Base-by-base conservation (phyloP, 1,284 basidiomycete species). In the Tilletia horrida region DNA sequence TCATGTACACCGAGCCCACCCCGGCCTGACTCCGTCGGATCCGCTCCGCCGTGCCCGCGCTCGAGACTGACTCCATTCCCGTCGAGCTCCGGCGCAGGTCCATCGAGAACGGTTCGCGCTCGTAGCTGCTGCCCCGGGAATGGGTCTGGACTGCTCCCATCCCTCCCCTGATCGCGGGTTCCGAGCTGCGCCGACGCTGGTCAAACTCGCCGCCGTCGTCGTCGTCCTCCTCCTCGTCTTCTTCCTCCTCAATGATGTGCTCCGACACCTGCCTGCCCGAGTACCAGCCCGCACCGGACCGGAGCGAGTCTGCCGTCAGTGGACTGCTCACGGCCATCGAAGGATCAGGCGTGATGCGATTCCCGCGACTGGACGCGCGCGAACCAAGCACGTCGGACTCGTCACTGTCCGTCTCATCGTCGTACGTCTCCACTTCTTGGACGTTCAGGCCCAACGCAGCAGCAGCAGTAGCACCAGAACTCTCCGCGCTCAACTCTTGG, bases 1-100 rank as follows among this genome's bases (percentile, higher is more conserved):
- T 40, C 55, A 35, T 7, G 29, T 59, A 59, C 16, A 59, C 31
- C 14, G 55, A 59, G 9, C 55, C 55, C 27, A 40, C 55, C 2
- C 55, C 27, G 55, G 14, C 9, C 55, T 21, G 55, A 13, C 14
- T 35, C 31, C 27, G 55, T 16, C 55, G 27, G 25, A 35, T 29
- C 16, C 55, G 55, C 55, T 59, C 55, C 14, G 55, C 55, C 55
- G 55, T 59, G 29, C 55, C 55, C 55, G 55, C 55, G 21, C 55
- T 59, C 55, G 55, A 59, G 55, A 29, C 14, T 13, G 27, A 31
- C 13, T 29, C 55, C 27, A 35, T 18, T 25, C 55, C 27, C 25
- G 55, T 35, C 55, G 55, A 16, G 25, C 31, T 6, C 9, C 27
- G 27, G 7, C 55, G 55, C 55, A 29, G 16, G 27, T 35, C 16